Conservation (phyloP, 1,139 yeast species). For the Tardiomyces digboiensis region DNA sequence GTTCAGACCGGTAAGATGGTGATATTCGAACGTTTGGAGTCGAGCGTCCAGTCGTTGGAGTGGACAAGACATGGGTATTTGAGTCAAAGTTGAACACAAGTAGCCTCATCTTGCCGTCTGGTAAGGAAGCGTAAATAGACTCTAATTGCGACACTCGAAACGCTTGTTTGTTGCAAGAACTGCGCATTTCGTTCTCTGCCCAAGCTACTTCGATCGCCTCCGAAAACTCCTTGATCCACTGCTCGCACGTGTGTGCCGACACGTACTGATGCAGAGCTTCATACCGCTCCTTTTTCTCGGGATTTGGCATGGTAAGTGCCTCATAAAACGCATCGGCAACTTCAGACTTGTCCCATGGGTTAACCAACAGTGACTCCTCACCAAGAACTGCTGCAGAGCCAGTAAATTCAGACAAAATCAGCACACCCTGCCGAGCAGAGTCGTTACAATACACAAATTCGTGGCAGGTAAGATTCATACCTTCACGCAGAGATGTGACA, state of each 20-base stretch:
- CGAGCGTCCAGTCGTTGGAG: not conserved
- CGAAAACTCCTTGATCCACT: slow-evolving; percentile 63
- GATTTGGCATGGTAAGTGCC: slow-evolving; percentile 54
- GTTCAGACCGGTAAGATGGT: not conserved
- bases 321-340: slow-evolving; percentile 52
- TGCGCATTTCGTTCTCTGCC: slow-evolving; percentile 42
- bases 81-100: slow-evolving; percentile 25
- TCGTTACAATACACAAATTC: slow-evolving; percentile 78
- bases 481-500: slow-evolving; percentile 90
- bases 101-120: slow-evolving; percentile 17
- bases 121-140: slow-evolving; percentile 2
- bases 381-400: slow-evolving; percentile 77
- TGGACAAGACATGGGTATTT: not conserved
- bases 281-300: slow-evolving; percentile 58
- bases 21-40: not conserved
- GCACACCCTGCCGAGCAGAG: slow-evolving; percentile 59
- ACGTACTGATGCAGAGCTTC: slow-evolving; percentile 48
- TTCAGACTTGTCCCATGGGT: slow-evolving; percentile 80
- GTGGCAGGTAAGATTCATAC: slow-evolving; percentile 93
- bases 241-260: slow-evolving; percentile 54
- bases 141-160: slow-evolving; percentile 13
- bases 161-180: slow-evolving; percentile 23
- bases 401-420: slow-evolving; percentile 84
- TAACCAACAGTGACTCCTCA: slow-evolving; percentile 63
- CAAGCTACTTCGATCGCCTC: slow-evolving; percentile 51